phyloP scores from a whole-genome alignment of 1,284 basidiomycete species.

The Microbotryum intermedium region DNA sequence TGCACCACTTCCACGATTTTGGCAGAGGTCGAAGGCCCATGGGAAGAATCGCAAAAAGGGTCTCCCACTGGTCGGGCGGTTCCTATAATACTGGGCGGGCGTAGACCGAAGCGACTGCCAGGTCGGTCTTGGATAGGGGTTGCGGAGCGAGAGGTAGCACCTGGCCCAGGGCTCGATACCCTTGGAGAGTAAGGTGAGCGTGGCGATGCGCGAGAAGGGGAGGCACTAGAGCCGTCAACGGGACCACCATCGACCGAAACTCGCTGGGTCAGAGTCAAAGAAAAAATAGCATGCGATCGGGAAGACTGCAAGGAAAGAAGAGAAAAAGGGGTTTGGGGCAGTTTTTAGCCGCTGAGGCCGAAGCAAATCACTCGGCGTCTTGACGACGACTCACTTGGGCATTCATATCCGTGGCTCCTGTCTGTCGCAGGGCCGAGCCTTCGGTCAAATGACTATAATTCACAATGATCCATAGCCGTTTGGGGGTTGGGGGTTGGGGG shows the following conservation, averaged over 20 bases:
- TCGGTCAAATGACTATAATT: slow-evolving; percentile 40
- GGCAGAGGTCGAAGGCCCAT: background rate
- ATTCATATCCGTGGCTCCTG: slow-evolving; percentile 98
- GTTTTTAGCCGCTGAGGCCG: too few relatives aligned
- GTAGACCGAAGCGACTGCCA: slow-evolving; percentile 12
- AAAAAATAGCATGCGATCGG: slow-evolving; percentile 68
- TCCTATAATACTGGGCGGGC: background rate
- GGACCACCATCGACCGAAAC: slow-evolving; percentile 29
- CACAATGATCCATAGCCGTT: background rate
- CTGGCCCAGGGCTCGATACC: slow-evolving; percentile 12
- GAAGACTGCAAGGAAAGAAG: too few relatives aligned
- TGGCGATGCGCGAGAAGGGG: slow-evolving; percentile 15
- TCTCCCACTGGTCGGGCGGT: background rate
- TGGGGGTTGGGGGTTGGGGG: background rate
- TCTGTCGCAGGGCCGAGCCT: slow-evolving; percentile 80
- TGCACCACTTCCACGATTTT: slow-evolving; percentile 34
- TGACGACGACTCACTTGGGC: slow-evolving; percentile 94
- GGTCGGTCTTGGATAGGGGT: slow-evolving; percentile 27
- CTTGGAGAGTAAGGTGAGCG: slow-evolving; percentile 4
- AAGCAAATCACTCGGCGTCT: slow-evolving; percentile 18
- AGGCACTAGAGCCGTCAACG: background rate
- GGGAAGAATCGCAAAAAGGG: too few relatives aligned
- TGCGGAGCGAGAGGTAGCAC: background rate
- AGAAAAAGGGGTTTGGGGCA: too few relatives aligned
- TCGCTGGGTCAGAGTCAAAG: slow-evolving; percentile 76